phyloP scores from a whole-genome alignment of 176 grass and related monocot species.

The Elymus sibiricus region DNA sequence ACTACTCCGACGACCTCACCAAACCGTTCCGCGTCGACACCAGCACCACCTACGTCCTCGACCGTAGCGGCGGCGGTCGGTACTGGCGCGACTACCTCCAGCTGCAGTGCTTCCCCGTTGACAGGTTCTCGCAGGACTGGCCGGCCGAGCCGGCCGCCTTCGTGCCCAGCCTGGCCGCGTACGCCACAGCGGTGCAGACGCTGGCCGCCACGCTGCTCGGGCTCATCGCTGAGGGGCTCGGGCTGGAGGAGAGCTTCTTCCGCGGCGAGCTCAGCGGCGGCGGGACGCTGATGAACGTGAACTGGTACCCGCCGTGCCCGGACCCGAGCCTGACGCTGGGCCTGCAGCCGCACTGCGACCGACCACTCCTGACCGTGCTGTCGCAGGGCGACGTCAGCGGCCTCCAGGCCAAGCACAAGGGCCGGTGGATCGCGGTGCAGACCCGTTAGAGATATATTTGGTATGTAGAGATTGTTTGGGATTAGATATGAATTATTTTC shows the following conservation, averaged over 20 bases:
- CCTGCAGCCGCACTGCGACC: neutral
- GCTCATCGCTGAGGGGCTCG: slow-evolving; percentile 27
- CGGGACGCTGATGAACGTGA: slow-evolving; percentile 25
- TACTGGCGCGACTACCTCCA: neutral
- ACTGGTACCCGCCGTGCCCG: slow-evolving; percentile 38
- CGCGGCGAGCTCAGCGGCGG: slow-evolving; percentile 11
- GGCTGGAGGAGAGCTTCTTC: slow-evolving; percentile 14
- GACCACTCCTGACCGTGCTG: slow-evolving; percentile 19
- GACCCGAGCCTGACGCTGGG: neutral
- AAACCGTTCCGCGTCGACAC: neutral
- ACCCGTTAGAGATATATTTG: no score
- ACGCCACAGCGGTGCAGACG: slow-evolving; percentile 1
- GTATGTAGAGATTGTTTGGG: no score
- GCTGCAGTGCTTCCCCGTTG: neutral
- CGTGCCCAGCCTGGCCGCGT: neutral
- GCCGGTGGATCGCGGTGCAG: slow-evolving; percentile 15
- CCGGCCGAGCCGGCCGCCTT: neutral
- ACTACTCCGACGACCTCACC: neutral
- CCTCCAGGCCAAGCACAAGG: slow-evolving; percentile 35
- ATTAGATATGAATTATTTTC: no score
- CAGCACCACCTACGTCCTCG: neutral
- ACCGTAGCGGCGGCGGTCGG: neutral
- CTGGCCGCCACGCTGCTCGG: neutral
- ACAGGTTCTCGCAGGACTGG: neutral
- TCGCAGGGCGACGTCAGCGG: slow-evolving; percentile 35